Conservation (phyloP, 306 rosid genomes). For the Castanea sativa region DNA sequence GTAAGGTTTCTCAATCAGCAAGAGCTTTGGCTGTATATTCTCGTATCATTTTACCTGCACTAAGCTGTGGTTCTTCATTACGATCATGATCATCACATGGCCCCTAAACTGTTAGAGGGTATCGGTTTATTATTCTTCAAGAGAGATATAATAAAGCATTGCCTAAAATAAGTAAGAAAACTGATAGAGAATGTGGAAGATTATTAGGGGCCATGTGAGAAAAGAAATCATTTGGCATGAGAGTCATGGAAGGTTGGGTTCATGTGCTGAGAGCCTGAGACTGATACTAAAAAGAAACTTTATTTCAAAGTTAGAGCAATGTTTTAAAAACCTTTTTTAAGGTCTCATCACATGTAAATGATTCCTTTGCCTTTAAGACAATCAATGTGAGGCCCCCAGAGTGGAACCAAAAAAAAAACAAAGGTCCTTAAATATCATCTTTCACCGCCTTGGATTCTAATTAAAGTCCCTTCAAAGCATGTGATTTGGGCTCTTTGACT, state of each 20-base stretch:
- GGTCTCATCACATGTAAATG: constrained; percentile 24
- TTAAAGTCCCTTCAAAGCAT: constrained; percentile 34
- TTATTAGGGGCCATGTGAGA: constrained; percentile 22
- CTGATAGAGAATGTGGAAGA: neutral
- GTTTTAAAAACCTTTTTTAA: constrained; percentile 2
- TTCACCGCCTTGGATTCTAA: constrained; percentile 41
- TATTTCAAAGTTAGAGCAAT: constrained; percentile 12
- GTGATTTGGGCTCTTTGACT: constrained; percentile 24
- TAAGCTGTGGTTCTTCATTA: too few relatives aligned
- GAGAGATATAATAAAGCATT: neutral
- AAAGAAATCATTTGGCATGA: constrained; percentile 6
- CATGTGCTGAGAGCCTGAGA: constrained; percentile 10
- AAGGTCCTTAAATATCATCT: constrained; percentile 10
- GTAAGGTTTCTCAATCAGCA: too few relatives aligned
- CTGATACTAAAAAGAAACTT: constrained; percentile 2
- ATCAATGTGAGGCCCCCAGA: constrained; percentile 33
- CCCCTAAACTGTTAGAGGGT: neutral
- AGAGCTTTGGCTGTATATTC: too few relatives aligned
- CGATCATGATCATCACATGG: too few relatives aligned
- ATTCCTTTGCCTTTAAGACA: constrained; percentile 34
- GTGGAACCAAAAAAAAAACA: constrained; percentile 1
- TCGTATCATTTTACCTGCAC: too few relatives aligned
- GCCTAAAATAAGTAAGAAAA: neutral
- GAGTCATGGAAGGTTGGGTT: neutral
- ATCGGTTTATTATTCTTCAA: neutral